Evolutionary conservation across 169 alveolate species (phyloP), one percentile per base, ranked within the genome.

Genomic region (Plasmodium malariae): DNA sequence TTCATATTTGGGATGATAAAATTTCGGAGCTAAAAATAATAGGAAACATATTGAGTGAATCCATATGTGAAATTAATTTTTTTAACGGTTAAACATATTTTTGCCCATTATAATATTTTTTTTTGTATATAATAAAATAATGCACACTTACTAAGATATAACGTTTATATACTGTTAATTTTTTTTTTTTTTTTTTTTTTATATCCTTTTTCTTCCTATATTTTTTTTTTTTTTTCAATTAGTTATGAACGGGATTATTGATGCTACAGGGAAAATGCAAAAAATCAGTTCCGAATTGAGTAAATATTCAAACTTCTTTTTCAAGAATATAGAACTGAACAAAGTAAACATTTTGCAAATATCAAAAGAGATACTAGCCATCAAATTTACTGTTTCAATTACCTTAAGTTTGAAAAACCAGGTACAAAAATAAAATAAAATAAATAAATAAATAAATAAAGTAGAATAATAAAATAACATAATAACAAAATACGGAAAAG

Each of bases 291-390:
- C 21, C 7, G 70, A 69, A 2, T 60, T 80, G 48, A 48, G 12
- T 40, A 48, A 45, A 28, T 80, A 80, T 48, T 30, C 57, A 24
- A 67, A 51, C 59, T 80, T 80, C 30, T 43, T 80, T 40, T 26
- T 80, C 43, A 80, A 80, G 67, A 80, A 51, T 45, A 43, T 80
- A 1, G 37, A 49, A 26, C n/a, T 80, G n/a, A 80, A 80, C 28
- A 80, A 80, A 80, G 49, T 80, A 49, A 32, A 68, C 21, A 80
- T 80, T 43, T 49, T 80, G 21, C 90, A 80, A 80, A 67, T 51
- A 36, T 80, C 90, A 12, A 80, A 80, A 49, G 90, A 80, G 19
- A 80, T 80, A 19, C 30, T 80, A 24, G 49, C 80, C 51, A 37
- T 80, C 12, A 80, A 68, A 14, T 80, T 80, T 51, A 59, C 36